Evolutionary conservation across 1,139 yeast genomes (phyloP), one percentile per base, ranked within the genome.

Genomic region (Geotrichum fermentans): DNA sequence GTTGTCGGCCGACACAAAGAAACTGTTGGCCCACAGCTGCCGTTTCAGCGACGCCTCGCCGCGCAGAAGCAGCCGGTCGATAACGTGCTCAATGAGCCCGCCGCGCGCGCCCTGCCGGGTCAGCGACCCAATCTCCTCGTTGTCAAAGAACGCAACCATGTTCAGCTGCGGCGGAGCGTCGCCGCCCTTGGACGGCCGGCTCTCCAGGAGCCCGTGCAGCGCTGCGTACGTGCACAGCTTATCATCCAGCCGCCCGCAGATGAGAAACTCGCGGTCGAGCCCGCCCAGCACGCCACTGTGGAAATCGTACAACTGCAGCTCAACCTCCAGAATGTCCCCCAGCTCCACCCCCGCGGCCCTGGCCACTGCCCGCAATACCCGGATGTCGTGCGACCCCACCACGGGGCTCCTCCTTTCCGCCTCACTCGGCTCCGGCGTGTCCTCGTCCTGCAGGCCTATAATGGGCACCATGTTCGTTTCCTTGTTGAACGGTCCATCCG

Each of bases 61-160:
- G 14, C 24, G n/a, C 79, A 80, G 55, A 3, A 87, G 74, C 49
- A 89, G 67, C 60, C 96, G 77, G 55, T 77, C 80, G 47, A 89
- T 65, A 8, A 85, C 73, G 61, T 84, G 82, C 37, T 95, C 95
- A 48, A 90, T 72, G 62, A 89, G 85, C 28, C 89, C 82, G 1
- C 96, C 88, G 60, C 84, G 85, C 2, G 97, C 97, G 55, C 97
- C 97, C 66, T 89, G 96, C 13, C 95, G 90, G 32, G 92, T 80
- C 26, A 79, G 72, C 4, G 95, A 84, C 0, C 97, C 97, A 58
- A 89, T 78, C 66, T 90, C 97, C 68, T 90, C 97, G 64, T 90
- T 95, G 64, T 90, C 97, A 65, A 87, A 90, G 52, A 88, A 73
- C 0, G 94, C 84, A 44, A 87, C 78, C 61, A 87, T 64, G 64